Evolutionary conservation across 306 rosid genomes (phyloP).

Genomic region (Quercus robur): DNA sequence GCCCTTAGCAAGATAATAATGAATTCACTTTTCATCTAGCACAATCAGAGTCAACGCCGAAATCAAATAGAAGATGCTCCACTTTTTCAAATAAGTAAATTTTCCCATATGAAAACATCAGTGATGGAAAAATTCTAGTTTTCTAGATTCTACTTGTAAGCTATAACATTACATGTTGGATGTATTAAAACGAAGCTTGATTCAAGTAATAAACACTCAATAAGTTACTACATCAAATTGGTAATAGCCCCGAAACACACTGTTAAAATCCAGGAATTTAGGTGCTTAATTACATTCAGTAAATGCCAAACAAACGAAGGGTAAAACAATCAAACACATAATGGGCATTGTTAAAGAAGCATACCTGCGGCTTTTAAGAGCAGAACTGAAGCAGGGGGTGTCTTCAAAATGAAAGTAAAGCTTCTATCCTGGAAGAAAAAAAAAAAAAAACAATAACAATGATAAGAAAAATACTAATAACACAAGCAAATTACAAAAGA

Average conservation of each 20-base stretch:
- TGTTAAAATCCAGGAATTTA: not conserved
- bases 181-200: not conserved
- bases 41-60: not conserved
- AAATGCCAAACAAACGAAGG: not conserved
- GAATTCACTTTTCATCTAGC: not conserved
- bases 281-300: not conserved
- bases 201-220: not conserved
- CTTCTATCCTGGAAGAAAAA: conserved; percentile 64
- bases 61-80: not conserved
- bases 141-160: not conserved
- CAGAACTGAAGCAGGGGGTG: conserved; percentile 96
- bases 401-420: conserved; percentile 88
- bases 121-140: not conserved
- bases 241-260: not conserved
- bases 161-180: not conserved
- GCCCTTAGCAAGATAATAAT: not conserved
- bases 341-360: conserved; percentile 10
- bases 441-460: not conserved
- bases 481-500: not conserved
- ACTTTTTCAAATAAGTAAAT: not conserved
- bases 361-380: conserved; percentile 98
- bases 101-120: not conserved
- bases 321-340: conserved; percentile 26
- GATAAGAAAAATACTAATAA: not conserved
- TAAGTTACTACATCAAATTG: not conserved